Base-by-base conservation (phyloP, 805 yeast genomes). In the Jamesozyma gamospora region DNA sequence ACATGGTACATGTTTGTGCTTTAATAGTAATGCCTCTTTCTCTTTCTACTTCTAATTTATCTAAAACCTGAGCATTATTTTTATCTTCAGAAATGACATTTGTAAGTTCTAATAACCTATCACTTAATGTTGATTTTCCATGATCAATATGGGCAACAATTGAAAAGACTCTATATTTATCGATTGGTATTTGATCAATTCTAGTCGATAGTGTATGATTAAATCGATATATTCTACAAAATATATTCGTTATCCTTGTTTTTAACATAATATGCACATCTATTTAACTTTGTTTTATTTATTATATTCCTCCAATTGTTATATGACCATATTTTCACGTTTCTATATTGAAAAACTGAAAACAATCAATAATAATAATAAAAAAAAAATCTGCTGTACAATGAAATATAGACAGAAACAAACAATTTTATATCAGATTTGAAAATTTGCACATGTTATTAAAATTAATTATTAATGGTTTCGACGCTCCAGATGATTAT, bases 121-220 rank as follows among this genome's bases (percentile, higher is more conserved):
- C 98, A 46, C 95, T 82, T 16, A 90, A 62, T 0, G 98, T 90
- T 2, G 95, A 82, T 56, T 85, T 85, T 1, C 81, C 80, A 59
- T 82, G 94, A 57, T 88, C 96, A 17, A 90, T 90, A 66, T 90
- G 98, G 2, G 97, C 97, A 26, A 87, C 96, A 42, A 90, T 88
- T 44, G 94, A 84, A 61, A 92, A 90, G 60, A 87, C 88, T 45
- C 97, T 63, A 59, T 81, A 88, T 47, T 86, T 75, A 42, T 78
- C 80, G 19, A 83, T 70, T 4, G 97, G 97, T 29, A 90, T 86
- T 34, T 70, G 70, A n/a, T 74, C 67, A 42, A 92, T 78, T 45
- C 94, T 65, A 34, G 70, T 74, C 49, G 75, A 76, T n/a, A 52
- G 26, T 11, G 42, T 32, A 8, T 35, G 39, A 15, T 40, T 35